Percentiles rank a stretch among this genome's conserved stretches.
phyloP scores from a whole-genome alignment of 2,329 filamentous ascomycete species.

The Talaromyces amestolkiae region DNA sequence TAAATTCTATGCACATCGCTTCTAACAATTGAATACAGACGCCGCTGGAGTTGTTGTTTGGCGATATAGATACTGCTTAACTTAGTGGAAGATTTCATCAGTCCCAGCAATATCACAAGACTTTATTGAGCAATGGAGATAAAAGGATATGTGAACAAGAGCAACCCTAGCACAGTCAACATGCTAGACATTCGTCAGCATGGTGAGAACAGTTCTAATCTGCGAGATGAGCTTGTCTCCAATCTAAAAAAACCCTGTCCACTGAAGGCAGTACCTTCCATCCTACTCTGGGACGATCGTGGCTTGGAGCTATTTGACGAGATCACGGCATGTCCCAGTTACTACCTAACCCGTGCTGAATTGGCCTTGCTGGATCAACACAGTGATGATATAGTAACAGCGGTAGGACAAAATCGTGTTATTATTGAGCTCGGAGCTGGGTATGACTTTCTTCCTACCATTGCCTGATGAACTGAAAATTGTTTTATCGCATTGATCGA shows the following conservation, averaged over 20 bases:
- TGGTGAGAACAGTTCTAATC: not conserved
- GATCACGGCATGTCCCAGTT: not conserved
- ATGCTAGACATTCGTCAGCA: not conserved
- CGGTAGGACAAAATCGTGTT: not conserved
- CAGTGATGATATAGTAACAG: not conserved
- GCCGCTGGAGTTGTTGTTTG: not conserved
- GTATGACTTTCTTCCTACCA: conserved; percentile 2
- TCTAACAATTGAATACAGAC: not conserved
- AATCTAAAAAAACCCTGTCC: not conserved
- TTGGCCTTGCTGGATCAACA: not conserved
- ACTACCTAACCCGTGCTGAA: not conserved
- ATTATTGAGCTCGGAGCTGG: conserved; percentile 7
- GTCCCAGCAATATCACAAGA: not conserved
- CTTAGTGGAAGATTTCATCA: not conserved
- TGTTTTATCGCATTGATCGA: not conserved
- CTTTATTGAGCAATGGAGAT: not conserved
- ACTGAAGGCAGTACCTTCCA: not conserved
- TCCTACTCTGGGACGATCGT: conserved; percentile 1
- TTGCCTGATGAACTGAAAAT: not conserved
- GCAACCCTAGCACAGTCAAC: not conserved
- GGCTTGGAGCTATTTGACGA: conserved; percentile 8
- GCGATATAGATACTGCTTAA: not conserved
- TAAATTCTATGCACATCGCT: not conserved
- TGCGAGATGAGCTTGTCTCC: not conserved
- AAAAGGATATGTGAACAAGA: not conserved